phyloP scores from a whole-genome alignment of 768 basidiomycete species.

The Mycena indigotica region DNA sequence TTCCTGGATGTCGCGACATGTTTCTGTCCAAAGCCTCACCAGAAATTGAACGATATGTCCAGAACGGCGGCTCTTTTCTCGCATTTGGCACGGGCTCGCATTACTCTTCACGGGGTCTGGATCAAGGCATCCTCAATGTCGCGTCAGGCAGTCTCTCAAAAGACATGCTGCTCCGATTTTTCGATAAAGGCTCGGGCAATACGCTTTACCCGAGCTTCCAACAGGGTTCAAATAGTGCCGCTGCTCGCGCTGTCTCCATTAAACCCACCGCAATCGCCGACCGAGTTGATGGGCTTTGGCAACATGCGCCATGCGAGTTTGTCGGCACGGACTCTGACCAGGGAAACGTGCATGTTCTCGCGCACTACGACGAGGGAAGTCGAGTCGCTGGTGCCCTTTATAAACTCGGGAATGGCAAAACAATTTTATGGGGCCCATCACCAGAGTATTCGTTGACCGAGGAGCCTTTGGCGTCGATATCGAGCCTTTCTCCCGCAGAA shows the following conservation, averaged over 20 bases:
- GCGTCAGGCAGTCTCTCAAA: conserved; percentile 29
- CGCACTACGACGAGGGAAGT: conserved; percentile 28
- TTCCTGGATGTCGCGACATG: conserved; percentile 62
- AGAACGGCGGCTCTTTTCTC: conserved; percentile 70
- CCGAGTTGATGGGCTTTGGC: conserved; percentile 33
- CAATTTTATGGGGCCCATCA: conserved; percentile 58
- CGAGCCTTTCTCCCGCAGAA: conserved; percentile 19
- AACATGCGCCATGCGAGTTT: conserved; percentile 29
- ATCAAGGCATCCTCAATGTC: conserved; percentile 44
- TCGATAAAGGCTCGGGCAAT: conserved; percentile 34
- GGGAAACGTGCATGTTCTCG: conserved; percentile 32
- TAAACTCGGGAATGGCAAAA: conserved; percentile 48
- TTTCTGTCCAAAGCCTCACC: conserved; percentile 40
- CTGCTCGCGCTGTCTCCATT: conserved; percentile 22
- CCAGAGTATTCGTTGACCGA: conserved; percentile 56
- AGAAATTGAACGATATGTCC: conserved; percentile 61
- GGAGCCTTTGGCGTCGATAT: conserved; percentile 35
- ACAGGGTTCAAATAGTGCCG: conserved; percentile 8
- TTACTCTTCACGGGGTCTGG: conserved; percentile 36
- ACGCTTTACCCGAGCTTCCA: conserved; percentile 34
- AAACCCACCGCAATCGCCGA: conserved; percentile 25
- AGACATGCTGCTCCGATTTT: conserved; percentile 38
- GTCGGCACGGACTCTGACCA: conserved; percentile 33
- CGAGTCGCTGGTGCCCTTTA: conserved; percentile 36
- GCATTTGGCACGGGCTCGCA: conserved; percentile 63